phyloP scores from a whole-genome alignment of 2,329 filamentous ascomycete genomes.

The Colletotrichum sp. region DNA sequence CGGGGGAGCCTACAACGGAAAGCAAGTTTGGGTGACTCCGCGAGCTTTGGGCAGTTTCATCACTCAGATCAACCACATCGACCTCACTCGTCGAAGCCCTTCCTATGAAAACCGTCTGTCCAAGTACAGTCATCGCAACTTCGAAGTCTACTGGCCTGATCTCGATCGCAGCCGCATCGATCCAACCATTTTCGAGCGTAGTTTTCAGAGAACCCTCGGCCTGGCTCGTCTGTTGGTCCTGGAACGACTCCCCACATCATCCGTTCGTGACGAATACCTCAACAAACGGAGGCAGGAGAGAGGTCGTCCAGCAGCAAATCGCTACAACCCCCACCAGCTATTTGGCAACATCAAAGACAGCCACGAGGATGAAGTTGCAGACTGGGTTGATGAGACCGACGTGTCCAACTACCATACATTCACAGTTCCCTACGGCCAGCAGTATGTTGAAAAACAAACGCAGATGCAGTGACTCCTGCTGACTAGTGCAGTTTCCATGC shows the following conservation, averaged over 20 bases:
- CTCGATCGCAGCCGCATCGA: constrained; percentile 79
- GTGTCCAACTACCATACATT: constrained; percentile 82
- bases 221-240: constrained; percentile 81
- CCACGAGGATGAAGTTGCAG: constrained; percentile 81
- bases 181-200: constrained; percentile 86
- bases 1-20: constrained; percentile 80
- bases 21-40: constrained; percentile 79
- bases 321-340: constrained; percentile 46
- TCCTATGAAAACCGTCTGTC: constrained; percentile 88
- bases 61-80: constrained; percentile 82
- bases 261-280: constrained; percentile 73
- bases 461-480: background rate
- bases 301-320: constrained; percentile 65
- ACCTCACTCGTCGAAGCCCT: constrained; percentile 79
- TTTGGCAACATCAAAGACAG: constrained; percentile 77
- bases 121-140: constrained; percentile 84
- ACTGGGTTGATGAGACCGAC: constrained; percentile 81
- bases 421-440: constrained; percentile 70
- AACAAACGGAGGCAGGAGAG: constrained; percentile 74
- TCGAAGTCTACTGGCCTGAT: constrained; percentile 81
- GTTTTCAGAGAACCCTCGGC: constrained; percentile 76
- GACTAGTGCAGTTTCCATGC: constrained; percentile 52
- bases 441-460: constrained; percentile 20
- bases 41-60: constrained; percentile 80
- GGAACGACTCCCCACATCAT: constrained; percentile 74